A percentile compares a stretch with the other conserved stretches of the same genome.
These are phyloP conservation scores for Fusarium temperatum DNA, from an alignment of 2,329 filamentous ascomycete genomes.

Conservation along the genomic window DNA sequence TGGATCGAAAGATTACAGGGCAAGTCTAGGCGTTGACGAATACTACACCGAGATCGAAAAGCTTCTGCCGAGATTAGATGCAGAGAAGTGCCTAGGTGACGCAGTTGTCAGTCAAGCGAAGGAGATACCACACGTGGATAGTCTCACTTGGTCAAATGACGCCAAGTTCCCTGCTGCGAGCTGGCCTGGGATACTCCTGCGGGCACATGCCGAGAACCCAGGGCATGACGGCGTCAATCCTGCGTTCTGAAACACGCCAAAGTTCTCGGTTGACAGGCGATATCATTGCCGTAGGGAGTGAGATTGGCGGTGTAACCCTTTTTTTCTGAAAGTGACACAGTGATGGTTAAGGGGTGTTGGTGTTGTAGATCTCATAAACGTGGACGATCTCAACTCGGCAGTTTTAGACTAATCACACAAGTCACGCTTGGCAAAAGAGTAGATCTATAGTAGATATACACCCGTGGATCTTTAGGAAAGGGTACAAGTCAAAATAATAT, in stretches of 20 bases:
- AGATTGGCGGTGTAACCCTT: conserved; percentile 17
- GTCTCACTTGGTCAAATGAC: conserved; percentile 37
- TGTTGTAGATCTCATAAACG: conserved; percentile 15
- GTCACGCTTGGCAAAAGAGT: conserved; percentile 6
- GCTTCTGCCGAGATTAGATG: conserved; percentile 38
- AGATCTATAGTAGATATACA: neutral
- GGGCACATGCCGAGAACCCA: conserved; percentile 44
- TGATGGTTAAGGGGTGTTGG: conserved; percentile 14
- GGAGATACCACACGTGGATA: conserved; percentile 34
- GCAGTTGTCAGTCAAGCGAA: conserved; percentile 43
- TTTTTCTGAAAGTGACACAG: neutral
- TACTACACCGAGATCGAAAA: conserved; percentile 33
- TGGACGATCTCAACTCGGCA: conserved; percentile 20
- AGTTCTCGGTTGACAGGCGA: neutral
- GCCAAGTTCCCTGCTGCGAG: conserved; percentile 44
- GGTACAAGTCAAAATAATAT: neutral
- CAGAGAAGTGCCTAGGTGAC: conserved; percentile 40
- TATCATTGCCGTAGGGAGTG: neutral
- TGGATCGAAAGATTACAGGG: conserved; percentile 16
- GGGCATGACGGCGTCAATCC: conserved; percentile 41
- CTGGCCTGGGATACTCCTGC: conserved; percentile 46
- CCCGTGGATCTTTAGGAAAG: neutral
- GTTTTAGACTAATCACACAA: conserved; percentile 11
- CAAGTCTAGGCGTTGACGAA: neutral
- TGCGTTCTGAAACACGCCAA: conserved; percentile 38